Base-by-base conservation (phyloP, 2,329 filamentous ascomycete species). In the Colletotrichum echinochloae region DNA sequence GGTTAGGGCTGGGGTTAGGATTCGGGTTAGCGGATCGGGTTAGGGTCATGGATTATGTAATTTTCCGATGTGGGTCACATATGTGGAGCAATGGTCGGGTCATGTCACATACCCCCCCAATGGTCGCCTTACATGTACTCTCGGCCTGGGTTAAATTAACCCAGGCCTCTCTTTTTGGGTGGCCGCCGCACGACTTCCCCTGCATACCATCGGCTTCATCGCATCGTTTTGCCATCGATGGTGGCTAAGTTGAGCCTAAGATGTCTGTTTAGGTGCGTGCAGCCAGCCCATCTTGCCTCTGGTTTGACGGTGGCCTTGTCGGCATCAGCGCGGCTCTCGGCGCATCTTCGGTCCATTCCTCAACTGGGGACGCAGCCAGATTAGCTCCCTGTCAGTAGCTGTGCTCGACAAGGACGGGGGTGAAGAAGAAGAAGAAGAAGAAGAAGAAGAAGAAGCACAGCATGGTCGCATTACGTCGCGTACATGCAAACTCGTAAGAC, bases 271-370 rank as follows among this genome's bases (percentile, higher is more conserved):
- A n/a, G n/a, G 52, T 37, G 3, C 30, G 30, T 11, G 28, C 52
- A 37, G 52, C 52, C 52, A 23, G 33, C 52, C 33, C 33, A 37
- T 55, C 30, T 55, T 55, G 20, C 23, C 23, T 23, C 28, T 23
- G 52, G 20, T 8, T 37, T 23, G n/a, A 6, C 12, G n/a, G 33
- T 26, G 33, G n/a, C n/a, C n/a, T n/a, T n/a, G n/a, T n/a, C n/a
- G n/a, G n/a, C n/a, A n/a, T n/a, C 51, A 67, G 41, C 59, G 33
- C 51, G 64, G 56, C 64, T 66, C 37, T 66, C 65, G 65, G 65
- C 59, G 65, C 30, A 51, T 67, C 46, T 63, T 55, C 33, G 52
- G 35, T 37, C 28, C 52, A 16, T 18, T n/a, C 30, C 30, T 23
- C 51, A n/a, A 33, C 30, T 48, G 61, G 28, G 20, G 11, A 39